Base-by-base conservation (phyloP, 163 green algal genomes). In the Prototheca wickerhamii region DNA sequence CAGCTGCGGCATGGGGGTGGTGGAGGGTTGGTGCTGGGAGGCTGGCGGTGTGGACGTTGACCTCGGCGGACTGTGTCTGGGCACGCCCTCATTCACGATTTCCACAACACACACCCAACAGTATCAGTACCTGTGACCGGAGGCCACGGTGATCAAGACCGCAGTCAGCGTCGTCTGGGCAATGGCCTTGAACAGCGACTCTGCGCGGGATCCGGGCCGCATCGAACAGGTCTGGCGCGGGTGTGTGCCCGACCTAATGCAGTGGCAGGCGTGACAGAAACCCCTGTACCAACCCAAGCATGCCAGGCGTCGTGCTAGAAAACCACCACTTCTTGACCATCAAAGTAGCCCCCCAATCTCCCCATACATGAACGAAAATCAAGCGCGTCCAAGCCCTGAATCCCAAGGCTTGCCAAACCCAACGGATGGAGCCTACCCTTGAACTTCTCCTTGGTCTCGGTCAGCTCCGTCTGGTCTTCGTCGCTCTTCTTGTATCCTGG, bases 401-500 rank as follows among this genome's bases (percentile, higher is more conserved):
- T 6, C 28, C 2, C 18, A 5, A 15, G 2, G 42, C 31, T 17
- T 23, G 26, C 8, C 43, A 58, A 10, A 34, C n/a, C 23, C 30
- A 34, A 25, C 30, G n/a, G 28, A 10, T 15, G 40, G 10, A 15
- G 40, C 57, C 18, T 8, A 74, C 73, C 73, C 61, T 83, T 83
- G 44, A 73, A 83, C 59, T 83, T 83, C 2, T 70, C 32, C 26
- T 72, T 33, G 5, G 44, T 71, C 10, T 69, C 61, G 4, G 64
- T 54, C 28, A 65, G 49, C 33, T 75, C 68, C 25, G 68, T 31
- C 7, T n/a, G 50, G 21, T 61, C 32, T 21, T 65, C 62, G 60
- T 79, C 75, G 28, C 56, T 77, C 65, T 82, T 82, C 31, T 76
- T 75, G 34, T 69, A 58, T 5, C 12, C 20, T 25, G 69, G 69